Evolutionary conservation across 192 early-diverging fungal genomes (phyloP), one percentile per base, ranked within the genome.

Genomic region (Thoreauomyces humboldtii): DNA sequence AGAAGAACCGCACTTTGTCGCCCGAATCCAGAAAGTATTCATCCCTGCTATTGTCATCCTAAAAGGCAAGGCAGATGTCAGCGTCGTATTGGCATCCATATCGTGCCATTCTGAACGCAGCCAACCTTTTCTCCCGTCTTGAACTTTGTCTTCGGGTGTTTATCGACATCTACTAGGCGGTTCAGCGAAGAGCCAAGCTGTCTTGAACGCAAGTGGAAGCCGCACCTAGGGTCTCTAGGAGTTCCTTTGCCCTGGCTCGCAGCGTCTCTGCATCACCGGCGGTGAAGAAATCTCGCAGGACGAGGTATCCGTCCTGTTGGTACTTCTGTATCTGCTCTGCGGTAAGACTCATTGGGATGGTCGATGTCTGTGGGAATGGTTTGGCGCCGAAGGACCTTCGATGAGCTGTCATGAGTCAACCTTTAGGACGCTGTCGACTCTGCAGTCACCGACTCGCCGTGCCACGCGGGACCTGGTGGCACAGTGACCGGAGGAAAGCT

Each of bases 11-110:
- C 58, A 91, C 71, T 59, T 92, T 91, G 71, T 91, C 89, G 24
- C 90, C 88, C 1, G 89, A 91, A 28, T 74, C 75, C 19, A 97
- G 78, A 79, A 95, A 97, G 72, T 97, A 97, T 21, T 89, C 87
- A 66, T 93, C 90, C 27, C 92, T 88, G 33, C 89, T 83, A 70
- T 92, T 89, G 27, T 80, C 79, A 44, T 24, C 46, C 61, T 62
- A 12, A 28, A 4, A 3, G 4, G 2, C 5, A 12, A 46, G n/a
- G n/a, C n/a, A n/a, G n/a, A n/a, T n/a, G n/a, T n/a, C n/a, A n/a
- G n/a, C n/a, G n/a, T n/a, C n/a, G n/a, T n/a, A n/a, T n/a, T n/a
- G n/a, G n/a, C n/a, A n/a, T n/a, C n/a, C n/a, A n/a, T n/a, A n/a
- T n/a, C n/a, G n/a, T n/a, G n/a, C n/a, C n/a, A n/a, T 63, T 28